Evolutionary conservation across 1,284 basidiomycete genomes (phyloP).

Genomic region (Malassezia arunalokei): DNA sequence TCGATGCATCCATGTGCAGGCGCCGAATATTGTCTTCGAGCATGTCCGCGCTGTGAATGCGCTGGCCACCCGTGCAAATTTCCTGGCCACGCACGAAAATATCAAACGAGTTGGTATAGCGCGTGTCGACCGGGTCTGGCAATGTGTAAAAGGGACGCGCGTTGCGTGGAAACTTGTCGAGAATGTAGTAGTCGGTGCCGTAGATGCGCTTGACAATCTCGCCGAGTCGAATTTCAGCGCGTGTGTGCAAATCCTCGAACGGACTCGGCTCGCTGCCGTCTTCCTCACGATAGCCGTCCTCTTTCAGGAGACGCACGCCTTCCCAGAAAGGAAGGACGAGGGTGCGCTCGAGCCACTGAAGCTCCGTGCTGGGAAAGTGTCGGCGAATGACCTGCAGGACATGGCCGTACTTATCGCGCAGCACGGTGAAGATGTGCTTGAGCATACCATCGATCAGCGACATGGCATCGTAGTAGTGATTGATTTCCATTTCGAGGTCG

Average conservation of each 20-base stretch:
- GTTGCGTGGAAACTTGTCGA: conserved; percentile 52
- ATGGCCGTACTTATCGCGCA: conserved; percentile 21
- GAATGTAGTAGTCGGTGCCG: conserved; percentile 60
- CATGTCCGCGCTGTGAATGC: conserved; percentile 35
- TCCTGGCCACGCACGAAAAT: conserved; percentile 44
- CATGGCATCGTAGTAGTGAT: conserved; percentile 40
- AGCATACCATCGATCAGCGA: conserved; percentile 36
- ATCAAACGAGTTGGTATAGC: conserved; percentile 40
- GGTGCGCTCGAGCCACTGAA: conserved; percentile 47
- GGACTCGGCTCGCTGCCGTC: conserved; percentile 30
- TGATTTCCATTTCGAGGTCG: conserved; percentile 42
- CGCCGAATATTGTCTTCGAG: conserved; percentile 32
- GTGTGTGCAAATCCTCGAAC: conserved; percentile 51
- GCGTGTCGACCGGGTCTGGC: conserved; percentile 50
- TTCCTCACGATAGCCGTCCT: conserved; percentile 41
- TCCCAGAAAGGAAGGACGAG: conserved; percentile 64
- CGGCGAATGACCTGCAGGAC: conserved; percentile 27
- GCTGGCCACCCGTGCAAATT: conserved; percentile 45
- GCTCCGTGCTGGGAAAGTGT: conserved; percentile 30
- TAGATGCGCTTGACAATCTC: conserved; percentile 79
- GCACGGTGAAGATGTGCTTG: conserved; percentile 32
- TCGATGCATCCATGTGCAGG: conserved; percentile 23
- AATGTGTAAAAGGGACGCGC: conserved; percentile 77
- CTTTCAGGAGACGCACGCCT: conserved; percentile 60
- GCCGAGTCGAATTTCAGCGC: conserved; percentile 84